Percentiles rank a stretch among this genome's conserved stretches.
These are phyloP conservation scores for Populus pruinosa DNA, from an alignment of 345 rosid genomes.

Conservation along the genomic window DNA sequence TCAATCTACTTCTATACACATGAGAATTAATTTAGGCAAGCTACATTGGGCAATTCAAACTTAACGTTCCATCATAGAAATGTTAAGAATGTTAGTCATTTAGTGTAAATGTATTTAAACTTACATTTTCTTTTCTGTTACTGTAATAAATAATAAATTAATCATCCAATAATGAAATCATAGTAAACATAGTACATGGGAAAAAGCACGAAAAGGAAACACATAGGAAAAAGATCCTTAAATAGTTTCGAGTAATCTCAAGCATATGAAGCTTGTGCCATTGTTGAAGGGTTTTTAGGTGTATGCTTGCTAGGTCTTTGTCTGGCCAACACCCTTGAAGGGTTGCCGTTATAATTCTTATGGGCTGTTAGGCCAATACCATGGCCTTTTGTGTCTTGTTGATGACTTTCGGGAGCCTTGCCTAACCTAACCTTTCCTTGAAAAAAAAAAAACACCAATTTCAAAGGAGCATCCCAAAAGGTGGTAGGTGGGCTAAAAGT, in stretches of 20 bases:
- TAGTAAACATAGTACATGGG: not conserved
- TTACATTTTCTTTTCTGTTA: too few species aligned
- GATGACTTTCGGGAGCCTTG: not conserved
- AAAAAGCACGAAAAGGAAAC: not conserved
- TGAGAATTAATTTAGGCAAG: not conserved
- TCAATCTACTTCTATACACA: not conserved
- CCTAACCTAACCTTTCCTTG: not conserved
- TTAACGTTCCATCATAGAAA: not conserved
- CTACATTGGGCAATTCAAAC: not conserved
- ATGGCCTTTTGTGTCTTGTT: not conserved
- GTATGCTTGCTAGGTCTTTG: not conserved
- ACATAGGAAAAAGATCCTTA: not conserved
- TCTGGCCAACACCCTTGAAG: too few species aligned
- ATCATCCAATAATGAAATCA: too few species aligned
- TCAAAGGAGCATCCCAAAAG: not conserved
- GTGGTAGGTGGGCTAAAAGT: not conserved
- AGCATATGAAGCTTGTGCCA: not conserved
- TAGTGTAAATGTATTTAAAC: too few species aligned
- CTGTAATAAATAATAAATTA: not conserved
- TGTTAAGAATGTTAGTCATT: not conserved
- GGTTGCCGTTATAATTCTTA: not conserved
- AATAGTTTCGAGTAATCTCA: not conserved
- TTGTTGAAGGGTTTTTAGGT: not conserved
- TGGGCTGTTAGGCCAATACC: not conserved
- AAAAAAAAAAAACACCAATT: not conserved